A percentile compares a stretch with the other conserved stretches of the same genome.
Evolutionary conservation across 257 asterid genomes (phyloP).

Genomic region (Solanum corneliomulleri): DNA sequence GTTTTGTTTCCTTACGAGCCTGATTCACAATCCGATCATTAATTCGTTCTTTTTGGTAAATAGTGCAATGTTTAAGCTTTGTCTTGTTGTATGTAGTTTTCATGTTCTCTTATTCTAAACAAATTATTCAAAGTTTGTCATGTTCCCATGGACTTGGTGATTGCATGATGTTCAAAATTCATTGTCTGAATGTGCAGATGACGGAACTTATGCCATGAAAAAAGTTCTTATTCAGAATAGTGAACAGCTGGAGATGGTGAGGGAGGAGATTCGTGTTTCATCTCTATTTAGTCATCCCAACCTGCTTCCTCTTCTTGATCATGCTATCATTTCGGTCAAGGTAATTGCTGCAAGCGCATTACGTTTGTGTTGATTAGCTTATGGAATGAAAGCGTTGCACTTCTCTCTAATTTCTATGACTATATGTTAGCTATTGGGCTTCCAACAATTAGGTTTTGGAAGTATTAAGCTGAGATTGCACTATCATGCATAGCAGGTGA

Average conservation of each 20-base stretch:
- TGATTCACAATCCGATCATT: too few relatives aligned
- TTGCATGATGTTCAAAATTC: background rate
- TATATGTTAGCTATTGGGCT: background rate
- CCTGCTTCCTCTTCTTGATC: background rate
- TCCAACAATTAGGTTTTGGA: background rate
- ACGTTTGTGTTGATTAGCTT: background rate
- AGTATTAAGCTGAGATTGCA: background rate
- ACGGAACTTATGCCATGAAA: background rate
- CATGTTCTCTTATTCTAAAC: too few relatives aligned
- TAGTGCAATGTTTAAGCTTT: too few relatives aligned
- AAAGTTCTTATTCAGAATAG: background rate
- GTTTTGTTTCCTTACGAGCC: too few relatives aligned
- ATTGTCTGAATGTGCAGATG: background rate
- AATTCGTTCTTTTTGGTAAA: too few relatives aligned
- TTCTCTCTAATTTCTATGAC: background rate
- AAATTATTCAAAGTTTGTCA: too few relatives aligned
- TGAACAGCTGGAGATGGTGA: background rate
- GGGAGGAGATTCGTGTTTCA: background rate
- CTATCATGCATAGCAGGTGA: background rate
- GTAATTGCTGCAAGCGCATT: slow-evolving; percentile 19
- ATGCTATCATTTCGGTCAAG: slow-evolving; percentile 88
- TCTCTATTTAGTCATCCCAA: background rate
- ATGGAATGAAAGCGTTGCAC: background rate
- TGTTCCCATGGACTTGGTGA: background rate
- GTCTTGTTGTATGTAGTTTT: too few relatives aligned